Base-by-base conservation (phyloP, 768 basidiomycete species). In the Hygrophoropsis aurantiaca region DNA sequence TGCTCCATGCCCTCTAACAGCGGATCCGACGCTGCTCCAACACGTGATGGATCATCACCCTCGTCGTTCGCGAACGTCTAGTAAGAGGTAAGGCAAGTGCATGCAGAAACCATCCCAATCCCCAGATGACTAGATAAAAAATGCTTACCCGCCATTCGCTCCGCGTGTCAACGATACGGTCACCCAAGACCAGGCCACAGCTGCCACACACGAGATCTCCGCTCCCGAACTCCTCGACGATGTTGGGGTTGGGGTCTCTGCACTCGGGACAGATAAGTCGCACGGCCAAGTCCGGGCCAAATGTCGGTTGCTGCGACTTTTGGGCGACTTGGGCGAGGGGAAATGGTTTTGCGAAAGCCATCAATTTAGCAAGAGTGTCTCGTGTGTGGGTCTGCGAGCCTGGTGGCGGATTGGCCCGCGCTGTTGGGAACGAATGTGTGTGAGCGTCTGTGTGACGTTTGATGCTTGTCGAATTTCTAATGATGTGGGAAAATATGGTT, bases 61-160 rank as follows among this genome's bases (percentile, higher is more conserved):
- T 99, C 97, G 59, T 97, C 95, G 64, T 98, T 97, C 55, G 97
- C 97, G 69, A 99, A 99, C 51, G 97, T 98, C 90, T 97, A 73
- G 42, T 11, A 37, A 47, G 39, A 44, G n/a, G n/a, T 10, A 19
- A 32, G 16, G 46, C 53, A 11, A 36, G 58, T 46, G 61, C 52
- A 49, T 65, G 56, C 59, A 61, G 54, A 34, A 33, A 38, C 20
- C 38, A 48, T 21, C 36, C 47, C 42, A 40, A 30, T 42, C 50
- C 35, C 25, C 54, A 54, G 51, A 45, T n/a, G n/a, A n/a, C n/a
- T n/a, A 23, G 46, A n/a, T 39, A 32, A 24, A 49, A 44, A 49
- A 5, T 35, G 82, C 89, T 76, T 75, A 90, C 89, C 75, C 85
- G 75, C 90, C 94, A 99, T 85, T 99, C 97, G 72, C 91, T 94